A percentile compares a stretch with the other conserved stretches of the same genome.
Conservation (phyloP, 768 basidiomycete species). For the Polyporus arcularius region DNA sequence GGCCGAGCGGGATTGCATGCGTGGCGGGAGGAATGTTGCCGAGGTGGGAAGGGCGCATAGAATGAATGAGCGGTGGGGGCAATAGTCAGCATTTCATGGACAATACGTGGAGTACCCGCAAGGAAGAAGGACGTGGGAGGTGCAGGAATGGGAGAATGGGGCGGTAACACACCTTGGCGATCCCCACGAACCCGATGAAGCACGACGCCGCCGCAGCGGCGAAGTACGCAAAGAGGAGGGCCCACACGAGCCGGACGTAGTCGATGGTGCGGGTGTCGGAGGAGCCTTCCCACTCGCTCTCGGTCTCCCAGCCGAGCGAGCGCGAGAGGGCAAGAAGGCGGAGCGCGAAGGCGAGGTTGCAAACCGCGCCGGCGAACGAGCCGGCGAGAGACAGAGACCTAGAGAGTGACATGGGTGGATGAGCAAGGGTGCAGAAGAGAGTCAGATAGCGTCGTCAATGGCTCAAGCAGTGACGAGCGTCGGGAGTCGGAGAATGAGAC, state of each 20-base stretch:
- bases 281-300: slow-evolving; percentile 51
- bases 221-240: slow-evolving; percentile 66
- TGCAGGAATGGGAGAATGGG: background rate
- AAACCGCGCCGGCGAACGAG: slow-evolving; percentile 40
- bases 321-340: slow-evolving; percentile 47
- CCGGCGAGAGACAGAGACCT: slow-evolving; percentile 40
- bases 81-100: background rate
- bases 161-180: slow-evolving; percentile 54
- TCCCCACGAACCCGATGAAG: slow-evolving; percentile 66
- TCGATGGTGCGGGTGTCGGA: slow-evolving; percentile 42
- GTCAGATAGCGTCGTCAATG: background rate
- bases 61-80: background rate
- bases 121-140: background rate
- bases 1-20: background rate
- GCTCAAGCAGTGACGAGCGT: background rate
- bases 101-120: background rate
- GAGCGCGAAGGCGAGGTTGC: slow-evolving; percentile 42
- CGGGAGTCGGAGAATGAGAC: background rate
- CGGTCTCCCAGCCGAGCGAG: slow-evolving; percentile 47
- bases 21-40: background rate
- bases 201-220: slow-evolving; percentile 64
- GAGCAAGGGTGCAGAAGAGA: slow-evolving; percentile 6
- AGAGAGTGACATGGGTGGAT: slow-evolving; percentile 21
- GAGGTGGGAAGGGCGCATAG: slow-evolving; percentile 3
- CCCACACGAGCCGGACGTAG: slow-evolving; percentile 54